Base-by-base conservation (phyloP, 2,329 filamentous ascomycete genomes). In the Ceratocystis ficicola region DNA sequence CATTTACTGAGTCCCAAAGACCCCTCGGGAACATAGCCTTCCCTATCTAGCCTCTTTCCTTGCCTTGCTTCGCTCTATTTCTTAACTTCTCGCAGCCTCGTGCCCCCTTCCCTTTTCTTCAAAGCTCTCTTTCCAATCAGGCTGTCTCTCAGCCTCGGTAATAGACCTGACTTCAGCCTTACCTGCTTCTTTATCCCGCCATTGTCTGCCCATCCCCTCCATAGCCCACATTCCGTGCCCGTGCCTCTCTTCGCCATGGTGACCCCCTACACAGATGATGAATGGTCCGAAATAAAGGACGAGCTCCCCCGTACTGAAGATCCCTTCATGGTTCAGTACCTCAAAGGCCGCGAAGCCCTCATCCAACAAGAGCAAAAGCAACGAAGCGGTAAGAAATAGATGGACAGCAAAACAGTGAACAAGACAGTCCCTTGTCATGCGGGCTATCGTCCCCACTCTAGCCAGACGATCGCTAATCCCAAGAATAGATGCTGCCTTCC, bases 341-440 rank as follows among this genome's bases (percentile, higher is more conserved):
- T 95, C 48, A 76, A 83, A 55, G 90, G 90, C 25, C 84, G 92
- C 63, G 81, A 87, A 70, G 85, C 84, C 30, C 81, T 97, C 64
- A 87, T 96, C 66, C 80, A 80, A 20, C 83, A 95, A 73, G 94
- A 97, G 74, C 86, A 89, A 75, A 88, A 85, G 92, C 67, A 91
- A 90, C 74, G 91, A 90, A 69, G 71, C 71, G 67, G 67, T 68
- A 60, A 46, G 62, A 22, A 12, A 22, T 22, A 48, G 7, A 65
- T 63, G 65, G 7, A 20, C 20, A 2, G 48, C 20, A 15, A 7
- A 8, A 12, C n/a, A 46, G 12, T 15, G 44, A 25, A 12, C 8
- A 52, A 5, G 2, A 25, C 25, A 25, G 25, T 52, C 59, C 10
- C 36, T 3, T 12, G 8, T 15, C 36, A 12, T 36, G 36, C 36